phyloP scores from a whole-genome alignment of 2,329 filamentous ascomycete species.

The Lasiodiplodia sp. region DNA sequence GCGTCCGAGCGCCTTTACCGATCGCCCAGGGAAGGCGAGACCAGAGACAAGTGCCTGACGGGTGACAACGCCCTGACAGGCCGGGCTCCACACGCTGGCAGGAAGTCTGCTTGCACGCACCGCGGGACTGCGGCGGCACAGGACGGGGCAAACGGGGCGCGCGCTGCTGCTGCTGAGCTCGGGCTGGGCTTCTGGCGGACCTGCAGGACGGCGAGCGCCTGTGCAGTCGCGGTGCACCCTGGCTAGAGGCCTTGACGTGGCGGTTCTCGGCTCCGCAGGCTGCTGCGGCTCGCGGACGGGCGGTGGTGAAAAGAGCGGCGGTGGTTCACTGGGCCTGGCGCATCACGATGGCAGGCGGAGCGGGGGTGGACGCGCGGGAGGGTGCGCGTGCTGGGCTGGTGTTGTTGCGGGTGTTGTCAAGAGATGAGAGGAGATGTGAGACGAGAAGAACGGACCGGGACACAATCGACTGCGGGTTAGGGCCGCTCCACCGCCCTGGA shows the following conservation, averaged over 20 bases:
- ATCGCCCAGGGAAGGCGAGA: conserved; percentile 27
- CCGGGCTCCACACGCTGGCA: conserved; percentile 15
- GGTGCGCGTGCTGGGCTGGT: conserved; percentile 23
- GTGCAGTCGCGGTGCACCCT: conserved; percentile 28
- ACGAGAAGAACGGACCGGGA: conserved; percentile 24
- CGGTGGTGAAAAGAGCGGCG: background rate
- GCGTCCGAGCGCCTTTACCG: conserved; percentile 20
- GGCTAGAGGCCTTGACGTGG: conserved; percentile 27
- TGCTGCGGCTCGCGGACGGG: conserved; percentile 9
- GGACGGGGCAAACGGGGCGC: conserved; percentile 10
- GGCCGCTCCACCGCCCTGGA: conserved; percentile 27
- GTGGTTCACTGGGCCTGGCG: conserved; percentile 19
- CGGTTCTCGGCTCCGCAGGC: conserved; percentile 26
- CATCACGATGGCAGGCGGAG: conserved; percentile 21
- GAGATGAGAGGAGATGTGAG: conserved; percentile 26
- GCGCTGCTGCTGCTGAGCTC: conserved; percentile 15
- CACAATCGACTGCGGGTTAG: conserved; percentile 28
- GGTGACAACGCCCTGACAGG: conserved; percentile 24
- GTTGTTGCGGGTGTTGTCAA: conserved; percentile 27
- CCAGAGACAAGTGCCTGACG: conserved; percentile 27
- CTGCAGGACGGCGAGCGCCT: conserved; percentile 18
- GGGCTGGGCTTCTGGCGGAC: conserved; percentile 11
- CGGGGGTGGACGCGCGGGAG: conserved; percentile 9
- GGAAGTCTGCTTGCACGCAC: conserved; percentile 15
- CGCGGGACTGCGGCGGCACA: conserved; percentile 17